Evolutionary conservation across 108 stramenopile genomes (phyloP), one percentile per base, ranked within the genome.

Genomic region (Fragilaria radians): DNA sequence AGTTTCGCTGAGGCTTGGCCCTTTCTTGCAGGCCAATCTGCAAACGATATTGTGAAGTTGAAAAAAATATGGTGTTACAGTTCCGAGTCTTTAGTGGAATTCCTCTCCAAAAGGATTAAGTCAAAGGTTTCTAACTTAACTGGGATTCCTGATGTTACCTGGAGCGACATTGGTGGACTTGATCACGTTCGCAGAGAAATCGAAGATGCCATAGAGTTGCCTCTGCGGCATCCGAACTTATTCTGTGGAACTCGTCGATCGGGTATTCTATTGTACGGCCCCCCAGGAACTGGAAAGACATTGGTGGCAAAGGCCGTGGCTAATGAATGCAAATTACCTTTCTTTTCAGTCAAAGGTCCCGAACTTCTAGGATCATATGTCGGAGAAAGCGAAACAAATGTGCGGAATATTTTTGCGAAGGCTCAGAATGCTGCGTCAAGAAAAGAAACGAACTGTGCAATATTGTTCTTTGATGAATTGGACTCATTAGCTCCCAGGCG

Each of bases 271-370:
- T 79, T 95, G 4, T 93, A 85, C 48, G 94, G 66, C 1, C 82
- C 78, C 48, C 88, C 89, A 0, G 89, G 89, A 4, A 96, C 93
- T 9, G 97, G 97, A 4, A 99, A 99, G 78, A 99, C 99, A 14
- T 77, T 99, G 54, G 96, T 99, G 19, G 99, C 99, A 50, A 99
- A 98, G 63, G 98, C 98, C 0, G 97, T 99, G 3, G 99, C 99
- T 25, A 82, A 89, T 25, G 98, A 99, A 74, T 99, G 97, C 66
- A 84, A 89, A 0, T 59, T 98, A 22, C 93, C 95, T 4, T 99
- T 99, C 62, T 64, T 99, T 48, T 90, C 90, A 0, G 82, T 97
- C 65, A 97, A 96, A 68, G 97, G 97, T 60, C 72, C 91, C 56
- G 82, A 96, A 75, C 63, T 99, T 4, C 79, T 99, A 11, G 95